A percentile compares a stretch with the other conserved stretches of the same genome.
phyloP scores from a whole-genome alignment of 257 asterid species.

The Echium plantagineum region DNA sequence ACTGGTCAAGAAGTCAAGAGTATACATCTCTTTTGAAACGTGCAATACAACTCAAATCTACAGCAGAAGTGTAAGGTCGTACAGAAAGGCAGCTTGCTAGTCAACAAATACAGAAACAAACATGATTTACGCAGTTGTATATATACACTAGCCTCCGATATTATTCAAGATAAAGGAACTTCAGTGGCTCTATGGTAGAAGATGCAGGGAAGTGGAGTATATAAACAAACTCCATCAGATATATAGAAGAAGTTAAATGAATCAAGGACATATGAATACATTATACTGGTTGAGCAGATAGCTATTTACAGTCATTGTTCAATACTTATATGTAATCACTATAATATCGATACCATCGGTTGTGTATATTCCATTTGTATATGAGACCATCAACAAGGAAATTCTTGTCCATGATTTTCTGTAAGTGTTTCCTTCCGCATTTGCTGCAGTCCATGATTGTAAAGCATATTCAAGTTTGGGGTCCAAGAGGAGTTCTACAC shows the following conservation, averaged over 20 bases:
- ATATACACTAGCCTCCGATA: background rate
- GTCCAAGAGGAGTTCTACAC: too few species aligned
- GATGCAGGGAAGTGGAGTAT: background rate
- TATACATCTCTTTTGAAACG: constrained; percentile 56
- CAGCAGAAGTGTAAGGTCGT: constrained; percentile 11
- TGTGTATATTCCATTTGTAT: too few species aligned
- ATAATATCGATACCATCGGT: too few species aligned
- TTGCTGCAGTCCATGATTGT: too few species aligned
- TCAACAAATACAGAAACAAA: background rate
- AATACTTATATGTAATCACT: background rate
- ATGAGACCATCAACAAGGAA: background rate
- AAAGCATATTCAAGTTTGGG: too few species aligned
- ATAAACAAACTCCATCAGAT: background rate
- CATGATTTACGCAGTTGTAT: background rate
- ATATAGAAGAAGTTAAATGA: background rate
- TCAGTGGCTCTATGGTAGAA: background rate
- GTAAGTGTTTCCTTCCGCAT: background rate
- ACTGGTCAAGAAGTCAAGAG: constrained; percentile 85
- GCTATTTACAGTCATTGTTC: background rate
- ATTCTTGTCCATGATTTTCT: background rate
- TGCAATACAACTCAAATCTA: constrained; percentile 29
- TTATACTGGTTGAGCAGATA: background rate
- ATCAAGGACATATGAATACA: background rate
- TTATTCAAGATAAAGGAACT: background rate
- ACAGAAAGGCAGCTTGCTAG: background rate